Conservation (phyloP, 2,329 filamentous ascomycete genomes). For the Didymella pomorum region DNA sequence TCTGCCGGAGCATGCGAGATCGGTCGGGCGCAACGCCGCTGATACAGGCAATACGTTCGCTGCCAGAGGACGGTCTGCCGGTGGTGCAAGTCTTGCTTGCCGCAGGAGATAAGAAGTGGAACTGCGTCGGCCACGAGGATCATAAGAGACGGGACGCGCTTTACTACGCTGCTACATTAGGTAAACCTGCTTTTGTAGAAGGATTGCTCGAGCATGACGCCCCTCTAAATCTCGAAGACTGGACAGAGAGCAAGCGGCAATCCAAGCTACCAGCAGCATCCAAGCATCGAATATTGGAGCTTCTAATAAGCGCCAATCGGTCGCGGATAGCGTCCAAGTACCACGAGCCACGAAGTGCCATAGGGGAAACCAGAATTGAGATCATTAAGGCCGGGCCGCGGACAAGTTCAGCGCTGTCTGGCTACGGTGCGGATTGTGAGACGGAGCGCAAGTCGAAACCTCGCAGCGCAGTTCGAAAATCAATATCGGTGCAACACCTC, state of each 20-base stretch:
- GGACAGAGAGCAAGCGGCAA: slow-evolving; percentile 26
- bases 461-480: not conserved
- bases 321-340: not conserved
- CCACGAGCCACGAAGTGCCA: not conserved
- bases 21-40: slow-evolving; percentile 45
- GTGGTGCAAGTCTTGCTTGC: slow-evolving; percentile 38
- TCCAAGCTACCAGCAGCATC: slow-evolving; percentile 13
- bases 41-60: slow-evolving; percentile 41
- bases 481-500: not conserved
- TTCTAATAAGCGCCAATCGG: slow-evolving; percentile 1
- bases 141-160: slow-evolving; percentile 39
- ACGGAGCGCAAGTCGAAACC: not conserved
- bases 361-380: not conserved
- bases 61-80: slow-evolving; percentile 41
- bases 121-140: slow-evolving; percentile 46
- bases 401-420: slow-evolving; percentile 8
- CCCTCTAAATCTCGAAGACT: slow-evolving; percentile 37
- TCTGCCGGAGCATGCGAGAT: slow-evolving; percentile 46
- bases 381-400: not conserved
- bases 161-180: slow-evolving; percentile 38
- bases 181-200: slow-evolving; percentile 39
- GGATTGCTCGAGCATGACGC: slow-evolving; percentile 40
- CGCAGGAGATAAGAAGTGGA: slow-evolving; percentile 27
- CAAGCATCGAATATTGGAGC: not conserved
- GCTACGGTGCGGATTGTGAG: slow-evolving; percentile 13